A percentile compares a stretch with the other conserved stretches of the same genome.
phyloP scores from a whole-genome alignment of 345 rosid species.

The Euphorbia lathyris region DNA sequence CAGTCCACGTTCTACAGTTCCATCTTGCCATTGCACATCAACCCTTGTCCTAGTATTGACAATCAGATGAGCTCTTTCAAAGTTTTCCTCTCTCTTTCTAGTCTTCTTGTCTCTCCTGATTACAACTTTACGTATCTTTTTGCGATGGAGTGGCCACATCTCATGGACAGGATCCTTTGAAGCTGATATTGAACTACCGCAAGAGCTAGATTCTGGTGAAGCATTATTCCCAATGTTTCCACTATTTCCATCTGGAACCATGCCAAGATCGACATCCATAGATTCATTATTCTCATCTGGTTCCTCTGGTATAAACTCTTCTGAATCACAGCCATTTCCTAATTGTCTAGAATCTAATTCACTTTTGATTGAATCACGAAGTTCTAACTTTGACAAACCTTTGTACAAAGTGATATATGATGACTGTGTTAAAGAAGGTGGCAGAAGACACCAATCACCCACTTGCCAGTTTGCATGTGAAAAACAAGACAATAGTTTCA shows the following conservation, averaged over 20 bases:
- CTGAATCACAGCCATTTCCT: conserved; percentile 35
- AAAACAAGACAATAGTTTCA: conserved; percentile 81
- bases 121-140: conserved; percentile 83
- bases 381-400: conserved; percentile 47
- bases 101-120: conserved; percentile 75
- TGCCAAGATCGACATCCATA: conserved; percentile 34
- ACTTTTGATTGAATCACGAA: conserved; percentile 42
- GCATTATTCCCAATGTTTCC: conserved; percentile 27
- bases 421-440: conserved; percentile 42
- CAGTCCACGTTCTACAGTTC: conserved; percentile 50
- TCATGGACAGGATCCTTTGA: conserved; percentile 73
- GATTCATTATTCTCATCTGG: conserved; percentile 38
- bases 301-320: conserved; percentile 50
- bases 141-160: conserved; percentile 81
- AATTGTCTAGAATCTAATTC: conserved; percentile 32
- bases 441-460: conserved; percentile 83
- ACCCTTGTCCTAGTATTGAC: conserved; percentile 62
- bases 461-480: conserved; percentile 95
- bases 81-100: conserved; percentile 80
- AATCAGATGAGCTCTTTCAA: conserved; percentile 77
- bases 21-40: conserved; percentile 95
- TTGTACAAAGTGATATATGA: conserved; percentile 45
- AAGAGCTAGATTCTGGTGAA: conserved; percentile 48
- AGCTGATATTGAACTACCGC: conserved; percentile 43
- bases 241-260: conserved; percentile 34